phyloP scores from a whole-genome alignment of 2,329 filamentous ascomycete species.

The Pseudogymnoascus sp. region DNA sequence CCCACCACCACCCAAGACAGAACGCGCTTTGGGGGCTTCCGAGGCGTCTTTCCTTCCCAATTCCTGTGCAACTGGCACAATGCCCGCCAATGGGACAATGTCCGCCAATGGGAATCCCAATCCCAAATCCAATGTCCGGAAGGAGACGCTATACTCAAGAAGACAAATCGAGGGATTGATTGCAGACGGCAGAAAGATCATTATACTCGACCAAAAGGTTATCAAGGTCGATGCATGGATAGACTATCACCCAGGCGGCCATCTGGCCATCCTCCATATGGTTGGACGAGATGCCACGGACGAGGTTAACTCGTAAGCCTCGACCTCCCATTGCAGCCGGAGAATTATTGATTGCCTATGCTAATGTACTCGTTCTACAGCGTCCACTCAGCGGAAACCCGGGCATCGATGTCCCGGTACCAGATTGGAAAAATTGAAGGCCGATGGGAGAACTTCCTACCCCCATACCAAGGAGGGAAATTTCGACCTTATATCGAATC shows the following conservation, averaged over 20 bases:
- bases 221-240: constrained; percentile 86
- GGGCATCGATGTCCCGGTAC: constrained; percentile 69
- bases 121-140: constrained; percentile 4
- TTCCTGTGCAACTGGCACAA: constrained; percentile 6
- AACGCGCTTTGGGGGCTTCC: background rate
- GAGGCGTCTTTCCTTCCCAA: background rate
- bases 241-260: constrained; percentile 83
- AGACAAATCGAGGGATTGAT: constrained; percentile 74
- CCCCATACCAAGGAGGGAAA: constrained; percentile 82
- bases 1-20: background rate
- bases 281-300: constrained; percentile 89
- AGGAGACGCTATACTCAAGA: constrained; percentile 43
- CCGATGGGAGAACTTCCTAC: constrained; percentile 78
- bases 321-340: constrained; percentile 4
- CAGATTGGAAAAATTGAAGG: constrained; percentile 77
- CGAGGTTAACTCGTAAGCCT: constrained; percentile 76
- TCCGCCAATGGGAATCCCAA: background rate
- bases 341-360: constrained; percentile 14
- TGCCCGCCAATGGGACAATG: background rate
- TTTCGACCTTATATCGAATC: constrained; percentile 51
- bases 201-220: constrained; percentile 75
- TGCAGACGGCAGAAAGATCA: constrained; percentile 68
- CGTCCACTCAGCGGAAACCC: constrained; percentile 74
- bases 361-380: constrained; percentile 36
- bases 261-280: constrained; percentile 89